Conservation (phyloP, 805 yeast genomes). For the Ogataea nitratoaversa region DNA sequence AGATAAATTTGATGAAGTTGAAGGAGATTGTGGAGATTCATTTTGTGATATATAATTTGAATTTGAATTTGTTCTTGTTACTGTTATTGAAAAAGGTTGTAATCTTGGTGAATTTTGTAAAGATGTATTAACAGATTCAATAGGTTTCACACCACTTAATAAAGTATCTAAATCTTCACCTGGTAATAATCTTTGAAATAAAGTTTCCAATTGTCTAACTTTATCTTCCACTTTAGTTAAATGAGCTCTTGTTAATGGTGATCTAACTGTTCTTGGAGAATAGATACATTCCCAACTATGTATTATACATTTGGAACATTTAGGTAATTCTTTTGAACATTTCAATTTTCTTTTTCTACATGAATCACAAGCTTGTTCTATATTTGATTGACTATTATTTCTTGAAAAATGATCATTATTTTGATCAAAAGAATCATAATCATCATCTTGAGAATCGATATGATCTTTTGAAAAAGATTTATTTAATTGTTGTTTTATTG, state of each 20-base stretch:
- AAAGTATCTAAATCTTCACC: constrained; percentile 41
- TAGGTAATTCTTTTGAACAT: constrained; percentile 76
- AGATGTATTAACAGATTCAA: constrained; percentile 11
- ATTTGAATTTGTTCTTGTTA: constrained; percentile 1
- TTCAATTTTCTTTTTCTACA: constrained; percentile 76
- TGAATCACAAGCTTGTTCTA: constrained; percentile 73
- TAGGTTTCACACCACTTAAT: constrained; percentile 13
- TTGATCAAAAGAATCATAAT: constrained; percentile 1
- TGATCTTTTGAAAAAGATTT: background rate
- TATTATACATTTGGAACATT: constrained; percentile 67
- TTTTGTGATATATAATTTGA: background rate
- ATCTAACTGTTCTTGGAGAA: constrained; percentile 72
- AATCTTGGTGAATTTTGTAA: constrained; percentile 14
- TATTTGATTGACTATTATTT: constrained; percentile 11
- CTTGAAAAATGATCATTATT: background rate
- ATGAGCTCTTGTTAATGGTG: constrained; percentile 79
- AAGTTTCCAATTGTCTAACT: constrained; percentile 41
- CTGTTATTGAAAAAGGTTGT: constrained; percentile 3
- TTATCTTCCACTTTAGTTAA: constrained; percentile 69
- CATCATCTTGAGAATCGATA: constrained; percentile 2
- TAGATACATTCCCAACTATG: constrained; percentile 74
- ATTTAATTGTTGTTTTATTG: constrained; percentile 3
- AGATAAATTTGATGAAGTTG: constrained; percentile 2
- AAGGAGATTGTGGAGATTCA: constrained; percentile 8
- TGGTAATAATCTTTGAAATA: constrained; percentile 41